phyloP scores from a whole-genome alignment of 176 grass and related monocot species.

The maize (Zea mays) region DNA sequence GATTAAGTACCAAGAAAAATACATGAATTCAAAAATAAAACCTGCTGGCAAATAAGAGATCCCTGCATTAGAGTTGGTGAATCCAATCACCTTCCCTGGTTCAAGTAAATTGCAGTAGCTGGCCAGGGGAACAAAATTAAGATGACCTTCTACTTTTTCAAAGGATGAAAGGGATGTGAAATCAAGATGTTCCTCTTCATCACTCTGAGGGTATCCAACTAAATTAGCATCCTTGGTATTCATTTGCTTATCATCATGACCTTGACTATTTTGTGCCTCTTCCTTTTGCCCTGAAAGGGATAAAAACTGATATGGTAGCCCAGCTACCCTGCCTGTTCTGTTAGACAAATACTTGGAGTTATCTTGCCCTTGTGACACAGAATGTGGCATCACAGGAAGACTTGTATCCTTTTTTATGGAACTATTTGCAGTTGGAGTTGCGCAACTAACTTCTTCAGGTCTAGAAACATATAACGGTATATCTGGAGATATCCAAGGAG shows the following conservation, averaged over 20 bases:
- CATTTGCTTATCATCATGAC: conserved; percentile 9
- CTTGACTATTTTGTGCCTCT: conserved; percentile 21
- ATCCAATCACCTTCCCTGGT: conserved; percentile 39
- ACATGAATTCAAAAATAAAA: conserved; percentile 53
- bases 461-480: conserved; percentile 27
- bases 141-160: conserved; percentile 32
- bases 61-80: conserved; percentile 39
- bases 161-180: conserved; percentile 66
- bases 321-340: conserved; percentile 28
- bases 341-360: conserved; percentile 21
- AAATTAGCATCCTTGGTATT: background rate
- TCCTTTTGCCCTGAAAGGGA: conserved; percentile 29
- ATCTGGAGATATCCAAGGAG: conserved; percentile 20
- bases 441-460: conserved; percentile 26
- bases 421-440: conserved; percentile 30
- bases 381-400: conserved; percentile 10
- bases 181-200: conserved; percentile 60
- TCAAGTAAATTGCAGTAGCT: conserved; percentile 25
- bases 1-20: conserved; percentile 38
- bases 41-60: conserved; percentile 60
- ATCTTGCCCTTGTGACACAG: conserved; percentile 32
- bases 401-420: background rate
- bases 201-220: conserved; percentile 10
- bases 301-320: conserved; percentile 40
- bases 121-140: conserved; percentile 41